phyloP scores from a whole-genome alignment of 768 basidiomycete species.

The Mycena galericulata region DNA sequence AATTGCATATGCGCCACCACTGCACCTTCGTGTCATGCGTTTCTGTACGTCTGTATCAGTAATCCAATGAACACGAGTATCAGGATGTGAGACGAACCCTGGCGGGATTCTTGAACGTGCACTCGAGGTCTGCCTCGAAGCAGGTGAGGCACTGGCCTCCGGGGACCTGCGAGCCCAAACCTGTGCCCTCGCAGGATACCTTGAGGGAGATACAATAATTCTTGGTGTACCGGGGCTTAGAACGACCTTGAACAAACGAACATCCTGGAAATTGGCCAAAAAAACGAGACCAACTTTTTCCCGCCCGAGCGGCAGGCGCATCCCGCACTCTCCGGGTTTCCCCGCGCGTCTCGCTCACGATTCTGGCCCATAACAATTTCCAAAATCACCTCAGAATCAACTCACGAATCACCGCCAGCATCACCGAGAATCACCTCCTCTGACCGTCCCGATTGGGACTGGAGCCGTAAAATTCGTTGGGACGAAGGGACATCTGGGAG shows the following conservation, averaged over 20 bases:
- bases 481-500: too few species aligned
- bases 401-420: too few species aligned
- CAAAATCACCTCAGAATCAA: too few species aligned
- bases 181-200: background rate
- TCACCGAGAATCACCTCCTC: too few species aligned
- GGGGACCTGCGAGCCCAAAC: background rate
- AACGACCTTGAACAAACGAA: background rate
- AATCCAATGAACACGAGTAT: background rate
- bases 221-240: background rate
- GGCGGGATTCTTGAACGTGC: conserved; percentile 11
- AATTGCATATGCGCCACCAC: background rate
- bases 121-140: conserved; percentile 17
- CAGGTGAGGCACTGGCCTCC: conserved; percentile 5
- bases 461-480: too few species aligned
- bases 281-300: background rate
- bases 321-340: too few species aligned
- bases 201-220: background rate
- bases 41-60: conserved; percentile 12
- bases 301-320: too few species aligned
- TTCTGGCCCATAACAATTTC: too few species aligned
- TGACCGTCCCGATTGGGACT: too few species aligned
- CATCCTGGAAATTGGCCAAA: background rate
- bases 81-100: conserved; percentile 4
- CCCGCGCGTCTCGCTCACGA: too few species aligned
- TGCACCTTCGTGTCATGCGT: conserved; percentile 16